Evolutionary conservation across 2,329 filamentous ascomycete genomes (phyloP).

Genomic region (Emergomyces africanus): DNA sequence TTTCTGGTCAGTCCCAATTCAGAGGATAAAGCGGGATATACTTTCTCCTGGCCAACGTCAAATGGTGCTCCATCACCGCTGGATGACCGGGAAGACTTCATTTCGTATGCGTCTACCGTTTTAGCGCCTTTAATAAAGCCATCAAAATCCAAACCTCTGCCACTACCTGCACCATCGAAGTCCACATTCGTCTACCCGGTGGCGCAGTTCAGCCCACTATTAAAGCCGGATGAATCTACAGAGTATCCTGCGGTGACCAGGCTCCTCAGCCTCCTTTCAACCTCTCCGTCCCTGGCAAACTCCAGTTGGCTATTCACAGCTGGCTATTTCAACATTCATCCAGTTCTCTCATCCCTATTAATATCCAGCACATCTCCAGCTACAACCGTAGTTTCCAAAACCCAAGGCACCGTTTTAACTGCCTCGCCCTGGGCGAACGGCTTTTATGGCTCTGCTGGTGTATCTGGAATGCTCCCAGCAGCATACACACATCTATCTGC

Average conservation of each 20-base stretch:
- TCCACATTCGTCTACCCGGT: slow-evolving; percentile 76
- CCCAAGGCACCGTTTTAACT: slow-evolving; percentile 70
- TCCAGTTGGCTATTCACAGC: slow-evolving; percentile 93
- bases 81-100: slow-evolving; percentile 54
- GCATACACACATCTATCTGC: slow-evolving; percentile 84
- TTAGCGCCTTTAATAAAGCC: slow-evolving; percentile 55
- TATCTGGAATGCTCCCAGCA: slow-evolving; percentile 79
- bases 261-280: slow-evolving; percentile 56
- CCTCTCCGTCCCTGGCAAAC: slow-evolving; percentile 45
- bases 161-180: slow-evolving; percentile 24
- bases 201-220: slow-evolving; percentile 73
- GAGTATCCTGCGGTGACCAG: slow-evolving; percentile 72
- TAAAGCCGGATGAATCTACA: slow-evolving; percentile 68
- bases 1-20: slow-evolving; percentile 57
- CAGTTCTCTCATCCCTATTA: slow-evolving; percentile 65
- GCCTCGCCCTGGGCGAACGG: slow-evolving; percentile 90
- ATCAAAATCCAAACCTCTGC: slow-evolving; percentile 19
- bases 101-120: slow-evolving; percentile 52
- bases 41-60: slow-evolving; percentile 57
- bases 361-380: slow-evolving; percentile 50
- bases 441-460: slow-evolving; percentile 77
- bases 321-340: slow-evolving; percentile 95
- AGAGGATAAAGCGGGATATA: slow-evolving; percentile 34
- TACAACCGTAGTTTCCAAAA: slow-evolving; percentile 19
- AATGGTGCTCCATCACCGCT: slow-evolving; percentile 69